Evolutionary conservation across 495 filamentous ascomycete species (phyloP).

Genomic region (Echria macrotheca): DNA sequence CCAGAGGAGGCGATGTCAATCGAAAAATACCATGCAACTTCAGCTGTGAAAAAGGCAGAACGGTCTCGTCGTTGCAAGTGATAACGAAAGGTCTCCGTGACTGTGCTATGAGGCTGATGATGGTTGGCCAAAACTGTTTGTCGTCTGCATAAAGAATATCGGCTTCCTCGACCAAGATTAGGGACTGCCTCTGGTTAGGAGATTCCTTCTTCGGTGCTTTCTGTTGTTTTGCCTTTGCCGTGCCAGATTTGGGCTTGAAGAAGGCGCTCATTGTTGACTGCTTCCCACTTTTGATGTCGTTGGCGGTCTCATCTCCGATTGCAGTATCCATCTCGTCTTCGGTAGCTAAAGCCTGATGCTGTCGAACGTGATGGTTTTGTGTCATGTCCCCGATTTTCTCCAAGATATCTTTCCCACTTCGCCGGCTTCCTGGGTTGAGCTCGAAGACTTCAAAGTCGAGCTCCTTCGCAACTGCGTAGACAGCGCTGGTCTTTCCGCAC

Average conservation of each 20-base stretch:
- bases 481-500: conserved; percentile 87
- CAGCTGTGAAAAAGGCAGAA: conserved; percentile 65
- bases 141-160: conserved; percentile 94
- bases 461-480: conserved; percentile 94
- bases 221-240: conserved; percentile 20
- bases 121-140: conserved; percentile 85
- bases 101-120: conserved; percentile 67
- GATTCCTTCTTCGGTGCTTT: conserved; percentile 38
- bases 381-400: conserved; percentile 97
- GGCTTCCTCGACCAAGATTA: conserved; percentile 92
- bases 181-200: conserved; percentile 76
- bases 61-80: conserved; percentile 84
- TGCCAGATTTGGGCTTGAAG: conserved; percentile 52
- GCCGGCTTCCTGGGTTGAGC: conserved; percentile 74
- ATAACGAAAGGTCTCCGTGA: conserved; percentile 90
- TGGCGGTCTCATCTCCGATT: conserved; percentile 39
- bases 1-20: conserved; percentile 60
- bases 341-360: conserved; percentile 24
- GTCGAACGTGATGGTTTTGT: conserved; percentile 77
- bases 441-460: conserved; percentile 93
- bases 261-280: conserved; percentile 78
- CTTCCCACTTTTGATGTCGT: conserved; percentile 59
- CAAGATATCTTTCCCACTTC: conserved; percentile 83
- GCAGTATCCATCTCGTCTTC: conserved; percentile 8
- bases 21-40: conserved; percentile 81